A percentile compares a stretch with the other conserved stretches of the same genome.
These are phyloP conservation scores for Aspergillus floridensis DNA, from an alignment of 2,329 filamentous ascomycete species.

Conservation along the genomic window DNA sequence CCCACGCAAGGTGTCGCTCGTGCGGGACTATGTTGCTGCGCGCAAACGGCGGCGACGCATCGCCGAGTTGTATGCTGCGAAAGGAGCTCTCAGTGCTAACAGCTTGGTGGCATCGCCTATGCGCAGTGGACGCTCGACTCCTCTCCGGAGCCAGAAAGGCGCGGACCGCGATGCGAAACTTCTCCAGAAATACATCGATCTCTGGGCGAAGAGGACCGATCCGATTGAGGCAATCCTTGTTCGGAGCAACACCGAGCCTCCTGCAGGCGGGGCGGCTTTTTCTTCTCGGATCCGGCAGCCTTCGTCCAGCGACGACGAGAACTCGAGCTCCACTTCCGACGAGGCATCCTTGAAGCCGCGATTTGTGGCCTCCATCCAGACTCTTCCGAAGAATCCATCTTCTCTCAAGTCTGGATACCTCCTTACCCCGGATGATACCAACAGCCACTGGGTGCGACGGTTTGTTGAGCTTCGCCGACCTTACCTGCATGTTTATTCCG, in stretches of 20 bases:
- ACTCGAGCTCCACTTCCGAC: conserved; percentile 27
- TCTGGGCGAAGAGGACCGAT: conserved; percentile 44
- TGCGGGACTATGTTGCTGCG: conserved; percentile 79
- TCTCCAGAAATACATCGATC: conserved; percentile 41
- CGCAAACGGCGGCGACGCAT: conserved; percentile 71
- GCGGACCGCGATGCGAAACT: conserved; percentile 39
- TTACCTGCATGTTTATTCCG: conserved; percentile 86
- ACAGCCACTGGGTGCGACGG: conserved; percentile 80
- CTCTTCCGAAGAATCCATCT: conserved; percentile 74
- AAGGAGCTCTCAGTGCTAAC: conserved; percentile 43
- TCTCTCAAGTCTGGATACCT: conserved; percentile 86
- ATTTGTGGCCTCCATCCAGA: conserved; percentile 72
- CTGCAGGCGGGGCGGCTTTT: conserved; percentile 35
- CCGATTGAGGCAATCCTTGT: conserved; percentile 45
- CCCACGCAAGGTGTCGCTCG: conserved; percentile 82
- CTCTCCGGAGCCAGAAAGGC: conserved; percentile 34
- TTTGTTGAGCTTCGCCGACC: conserved; percentile 90
- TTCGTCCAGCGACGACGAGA: conserved; percentile 25
- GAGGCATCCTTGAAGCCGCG: conserved; percentile 53
- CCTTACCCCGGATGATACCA: conserved; percentile 74
- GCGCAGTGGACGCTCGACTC: conserved; percentile 37
- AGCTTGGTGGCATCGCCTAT: conserved; percentile 37
- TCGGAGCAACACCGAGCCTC: conserved; percentile 46
- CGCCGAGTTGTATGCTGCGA: conserved; percentile 71
- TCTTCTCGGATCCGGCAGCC: conserved; percentile 23